A percentile compares a stretch with the other conserved stretches of the same genome.
Evolutionary conservation across 2,329 filamentous ascomycete genomes (phyloP).

Genomic region (Xylaria sp.): DNA sequence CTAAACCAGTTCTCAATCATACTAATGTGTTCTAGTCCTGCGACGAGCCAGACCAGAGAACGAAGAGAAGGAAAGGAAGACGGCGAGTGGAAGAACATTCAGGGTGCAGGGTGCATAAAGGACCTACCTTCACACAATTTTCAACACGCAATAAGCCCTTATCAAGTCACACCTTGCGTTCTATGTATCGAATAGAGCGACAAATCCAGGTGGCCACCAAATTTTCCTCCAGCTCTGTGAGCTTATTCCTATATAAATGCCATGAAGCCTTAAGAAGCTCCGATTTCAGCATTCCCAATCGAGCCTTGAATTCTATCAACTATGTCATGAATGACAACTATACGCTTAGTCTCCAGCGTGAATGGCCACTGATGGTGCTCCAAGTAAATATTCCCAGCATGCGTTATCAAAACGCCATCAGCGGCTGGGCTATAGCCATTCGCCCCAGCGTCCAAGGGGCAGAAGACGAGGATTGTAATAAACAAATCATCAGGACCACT

Average conservation of each 20-base stretch:
- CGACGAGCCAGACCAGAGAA: slow-evolving; percentile 94
- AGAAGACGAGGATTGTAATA: too few relatives aligned
- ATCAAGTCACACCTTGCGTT: slow-evolving; percentile 2
- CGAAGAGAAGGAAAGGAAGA: slow-evolving; percentile 98
- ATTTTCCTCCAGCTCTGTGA: neutral
- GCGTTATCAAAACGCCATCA: neutral
- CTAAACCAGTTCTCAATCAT: slow-evolving; percentile 45
- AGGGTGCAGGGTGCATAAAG: slow-evolving; percentile 55
- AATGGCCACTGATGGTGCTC: neutral
- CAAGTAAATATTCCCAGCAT: neutral
- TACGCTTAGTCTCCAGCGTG: neutral
- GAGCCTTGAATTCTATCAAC: neutral
- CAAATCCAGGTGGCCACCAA: slow-evolving; percentile 1
- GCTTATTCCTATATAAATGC: slow-evolving; percentile 8
- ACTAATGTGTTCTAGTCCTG: slow-evolving; percentile 70
- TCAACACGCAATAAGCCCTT: slow-evolving; percentile 3
- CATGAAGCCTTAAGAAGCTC: neutral
- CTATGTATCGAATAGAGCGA: slow-evolving; percentile 14
- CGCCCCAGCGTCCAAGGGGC: neutral
- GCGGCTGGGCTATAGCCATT: neutral
- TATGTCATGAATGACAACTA: neutral
- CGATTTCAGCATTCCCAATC: neutral
- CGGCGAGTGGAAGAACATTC: slow-evolving; percentile 95
- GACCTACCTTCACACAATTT: neutral
- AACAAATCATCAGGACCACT: neutral